Evolutionary conservation across 371 early-diverging fungal genomes (phyloP).

Genomic region (Conidiobolus incongruus): DNA sequence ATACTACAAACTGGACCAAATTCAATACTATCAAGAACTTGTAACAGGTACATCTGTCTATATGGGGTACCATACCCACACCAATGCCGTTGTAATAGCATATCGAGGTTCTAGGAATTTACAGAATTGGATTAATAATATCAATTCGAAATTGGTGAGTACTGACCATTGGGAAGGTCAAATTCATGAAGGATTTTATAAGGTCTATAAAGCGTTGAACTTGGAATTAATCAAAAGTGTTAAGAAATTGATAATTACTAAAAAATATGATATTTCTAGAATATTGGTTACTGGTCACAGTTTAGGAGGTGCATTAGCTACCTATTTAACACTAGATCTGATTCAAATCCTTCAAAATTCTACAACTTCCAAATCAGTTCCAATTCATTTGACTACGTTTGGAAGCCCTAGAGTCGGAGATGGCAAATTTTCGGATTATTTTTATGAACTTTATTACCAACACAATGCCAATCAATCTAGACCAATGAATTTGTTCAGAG

Average conservation of each 20-base stretch:
- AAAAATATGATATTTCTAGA: background rate
- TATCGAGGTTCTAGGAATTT: too few relatives aligned
- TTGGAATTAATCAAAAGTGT: too few relatives aligned
- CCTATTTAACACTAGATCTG: background rate
- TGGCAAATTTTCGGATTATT: background rate
- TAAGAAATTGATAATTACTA: too few relatives aligned
- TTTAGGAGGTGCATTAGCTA: conserved; percentile 1
- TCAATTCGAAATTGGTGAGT: too few relatives aligned
- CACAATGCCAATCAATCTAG: background rate
- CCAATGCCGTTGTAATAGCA: too few relatives aligned
- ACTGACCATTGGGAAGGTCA: background rate
- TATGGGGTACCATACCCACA: too few relatives aligned
- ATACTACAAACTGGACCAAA: too few relatives aligned
- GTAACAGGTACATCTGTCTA: too few relatives aligned
- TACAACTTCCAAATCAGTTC: background rate
- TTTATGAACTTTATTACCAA: background rate
- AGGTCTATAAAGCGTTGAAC: background rate
- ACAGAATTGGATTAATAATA: too few relatives aligned
- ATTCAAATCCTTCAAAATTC: background rate
- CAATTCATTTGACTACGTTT: background rate
- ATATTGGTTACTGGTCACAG: background rate
- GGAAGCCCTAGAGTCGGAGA: background rate
- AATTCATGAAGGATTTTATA: background rate
- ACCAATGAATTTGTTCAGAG: background rate
- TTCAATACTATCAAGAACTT: too few relatives aligned